Evolutionary conservation across 1,284 basidiomycete genomes (phyloP).

Genomic region (Cryptococcus sp.): DNA sequence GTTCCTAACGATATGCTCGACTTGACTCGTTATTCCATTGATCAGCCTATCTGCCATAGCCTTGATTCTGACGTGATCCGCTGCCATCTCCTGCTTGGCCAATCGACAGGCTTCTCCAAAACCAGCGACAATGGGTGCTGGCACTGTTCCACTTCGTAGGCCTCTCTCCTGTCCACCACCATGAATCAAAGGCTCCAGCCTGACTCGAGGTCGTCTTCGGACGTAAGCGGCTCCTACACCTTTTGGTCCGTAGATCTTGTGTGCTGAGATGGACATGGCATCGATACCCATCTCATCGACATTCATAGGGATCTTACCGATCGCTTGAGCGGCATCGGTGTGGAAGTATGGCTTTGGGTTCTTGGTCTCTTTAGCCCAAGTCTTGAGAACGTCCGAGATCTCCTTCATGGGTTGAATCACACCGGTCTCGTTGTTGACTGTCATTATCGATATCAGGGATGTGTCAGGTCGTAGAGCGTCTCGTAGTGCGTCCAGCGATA

Average conservation of each 20-base stretch:
- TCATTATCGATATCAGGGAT: conserved; percentile 90
- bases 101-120: conserved; percentile 93
- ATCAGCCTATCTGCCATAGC: conserved; percentile 77
- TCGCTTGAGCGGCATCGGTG: conserved; percentile 95
- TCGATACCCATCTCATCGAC: conserved; percentile 96
- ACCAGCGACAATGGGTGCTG: conserved; percentile 85
- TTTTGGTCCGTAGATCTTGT: conserved; percentile 99
- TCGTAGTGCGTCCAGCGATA: conserved; percentile 72
- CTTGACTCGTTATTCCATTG: conserved; percentile 70
- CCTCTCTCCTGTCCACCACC: conserved; percentile 98
- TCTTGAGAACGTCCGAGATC: conserved; percentile 73
- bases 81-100: conserved; percentile 85
- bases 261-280: conserved; percentile 91
- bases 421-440: conserved; percentile 99
- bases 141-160: conserved; percentile 85
- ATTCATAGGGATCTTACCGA: conserved; percentile 83
- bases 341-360: conserved; percentile 90
- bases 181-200: conserved; percentile 89
- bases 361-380: conserved; percentile 52
- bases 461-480: conserved; percentile 80
- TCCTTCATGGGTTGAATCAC: conserved; percentile 97
- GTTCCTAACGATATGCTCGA: conserved; percentile 89
- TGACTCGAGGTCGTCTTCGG: conserved; percentile 82
- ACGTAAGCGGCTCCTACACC: conserved; percentile 95
- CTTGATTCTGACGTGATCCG: conserved; percentile 75